phyloP scores from a whole-genome alignment of 371 early-diverging fungal genomes.

The Blastocladiella emersonii region DNA sequence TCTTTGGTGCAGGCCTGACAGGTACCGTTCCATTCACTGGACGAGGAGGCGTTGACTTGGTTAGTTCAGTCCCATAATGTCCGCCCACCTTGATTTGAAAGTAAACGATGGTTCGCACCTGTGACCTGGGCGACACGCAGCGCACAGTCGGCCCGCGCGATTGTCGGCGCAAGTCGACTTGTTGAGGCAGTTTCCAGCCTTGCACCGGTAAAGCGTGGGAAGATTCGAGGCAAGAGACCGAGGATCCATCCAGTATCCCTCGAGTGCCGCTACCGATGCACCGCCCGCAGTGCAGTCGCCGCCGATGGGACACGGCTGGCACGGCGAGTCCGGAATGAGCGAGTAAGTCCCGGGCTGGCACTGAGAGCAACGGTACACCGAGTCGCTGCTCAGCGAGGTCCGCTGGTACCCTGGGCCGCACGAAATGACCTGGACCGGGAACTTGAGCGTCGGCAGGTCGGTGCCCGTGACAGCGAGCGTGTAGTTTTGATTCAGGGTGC shows the following conservation, averaged over 20 bases:
- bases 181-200: neutral
- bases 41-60: neutral
- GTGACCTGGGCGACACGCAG: too few relatives aligned
- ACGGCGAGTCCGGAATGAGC: neutral
- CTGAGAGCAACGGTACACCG: neutral
- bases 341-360: neutral
- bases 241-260: slow-evolving; percentile 1
- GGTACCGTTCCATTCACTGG: neutral
- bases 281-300: neutral
- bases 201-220: slow-evolving; percentile 2
- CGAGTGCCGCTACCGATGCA: neutral
- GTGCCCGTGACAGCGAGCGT: neutral
- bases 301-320: neutral
- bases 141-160: neutral
- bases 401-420: neutral
- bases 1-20: neutral
- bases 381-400: neutral
- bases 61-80: too few relatives aligned
- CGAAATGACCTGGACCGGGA: neutral
- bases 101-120: too few relatives aligned
- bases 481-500: neutral
- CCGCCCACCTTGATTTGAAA: too few relatives aligned
- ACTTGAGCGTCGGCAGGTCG: neutral
- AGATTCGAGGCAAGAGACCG: neutral
- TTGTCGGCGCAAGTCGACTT: neutral